phyloP scores from a whole-genome alignment of 2,329 filamentous ascomycete genomes.

The Calonectria crousiana region DNA sequence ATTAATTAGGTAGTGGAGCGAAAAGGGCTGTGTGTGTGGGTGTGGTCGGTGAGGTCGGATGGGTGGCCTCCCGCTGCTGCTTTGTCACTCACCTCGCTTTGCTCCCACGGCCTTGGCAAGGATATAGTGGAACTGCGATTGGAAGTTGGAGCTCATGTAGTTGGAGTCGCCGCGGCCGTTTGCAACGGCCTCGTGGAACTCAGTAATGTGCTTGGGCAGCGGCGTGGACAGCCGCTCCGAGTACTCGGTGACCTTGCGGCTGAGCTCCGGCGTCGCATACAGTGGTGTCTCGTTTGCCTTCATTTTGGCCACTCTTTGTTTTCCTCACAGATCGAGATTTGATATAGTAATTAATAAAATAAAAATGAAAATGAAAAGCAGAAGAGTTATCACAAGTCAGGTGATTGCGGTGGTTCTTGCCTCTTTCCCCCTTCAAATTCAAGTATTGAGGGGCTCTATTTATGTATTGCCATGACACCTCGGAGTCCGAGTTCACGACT shows the following conservation, averaged over 20 bases:
- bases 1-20: neutral
- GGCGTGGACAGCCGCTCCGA: conserved; percentile 55
- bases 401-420: neutral
- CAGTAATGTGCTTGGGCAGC: conserved; percentile 56
- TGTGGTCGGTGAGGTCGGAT: neutral
- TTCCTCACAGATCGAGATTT: neutral
- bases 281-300: conserved; percentile 54
- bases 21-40: neutral
- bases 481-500: conserved; percentile 31
- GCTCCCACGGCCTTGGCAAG: conserved; percentile 56
- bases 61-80: neutral
- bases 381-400: neutral
- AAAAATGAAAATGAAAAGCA: neutral
- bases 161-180: conserved; percentile 44
- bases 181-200: conserved; percentile 53
- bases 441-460: conserved; percentile 1
- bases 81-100: conserved; percentile 50
- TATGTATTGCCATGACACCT: conserved; percentile 11
- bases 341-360: neutral
- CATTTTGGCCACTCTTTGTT: conserved; percentile 45
- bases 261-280: conserved; percentile 57
- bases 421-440: no score
- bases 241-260: conserved; percentile 57
- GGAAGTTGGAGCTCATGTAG: conserved; percentile 57
- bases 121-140: conserved; percentile 56